These are phyloP conservation scores for Pseudisothecium myosuroides DNA, from an alignment of 225 moss, liverwort and hornwort genomes.

Conservation along the genomic window DNA sequence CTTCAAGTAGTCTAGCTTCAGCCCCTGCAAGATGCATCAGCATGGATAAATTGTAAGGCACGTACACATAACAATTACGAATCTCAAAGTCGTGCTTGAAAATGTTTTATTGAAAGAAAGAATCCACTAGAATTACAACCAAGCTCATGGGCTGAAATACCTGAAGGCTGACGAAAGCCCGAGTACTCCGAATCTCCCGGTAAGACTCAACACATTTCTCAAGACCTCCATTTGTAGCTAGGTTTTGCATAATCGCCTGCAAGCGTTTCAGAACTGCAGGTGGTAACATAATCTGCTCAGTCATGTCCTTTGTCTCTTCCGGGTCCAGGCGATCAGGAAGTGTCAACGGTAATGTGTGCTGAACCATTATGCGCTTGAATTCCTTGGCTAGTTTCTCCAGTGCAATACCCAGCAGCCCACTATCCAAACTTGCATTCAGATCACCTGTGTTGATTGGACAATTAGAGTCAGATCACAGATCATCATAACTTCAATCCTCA, in stretches of 20 bases:
- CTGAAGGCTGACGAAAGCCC: conserved; percentile 53
- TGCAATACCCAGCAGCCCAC: conserved; percentile 63
- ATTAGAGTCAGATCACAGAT: background rate
- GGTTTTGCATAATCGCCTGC: conserved; percentile 28
- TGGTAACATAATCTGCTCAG: conserved; percentile 38
- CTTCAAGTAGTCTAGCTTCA: conserved; percentile 56
- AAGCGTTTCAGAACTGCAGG: conserved; percentile 31
- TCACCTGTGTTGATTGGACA: conserved; percentile 20
- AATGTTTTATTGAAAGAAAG: background rate
- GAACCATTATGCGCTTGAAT: conserved; percentile 59
- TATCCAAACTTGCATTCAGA: conserved; percentile 15
- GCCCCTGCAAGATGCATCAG: conserved; percentile 30
- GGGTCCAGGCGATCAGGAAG: conserved; percentile 41
- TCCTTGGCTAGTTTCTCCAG: conserved; percentile 53
- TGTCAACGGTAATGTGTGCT: conserved; percentile 45
- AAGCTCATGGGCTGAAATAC: conserved; percentile 2
- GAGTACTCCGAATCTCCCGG: conserved; percentile 52
- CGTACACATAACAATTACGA: background rate
- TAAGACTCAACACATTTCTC: conserved; percentile 49
- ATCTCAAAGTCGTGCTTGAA: background rate
- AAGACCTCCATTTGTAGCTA: conserved; percentile 26
- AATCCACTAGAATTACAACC: background rate
- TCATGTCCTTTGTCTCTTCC: conserved; percentile 9
- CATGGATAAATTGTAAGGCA: background rate
- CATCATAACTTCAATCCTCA: background rate